These are phyloP conservation scores for Mycothermus thermophilus DNA, from an alignment of 495 filamentous ascomycete species.

Conservation along the genomic window DNA sequence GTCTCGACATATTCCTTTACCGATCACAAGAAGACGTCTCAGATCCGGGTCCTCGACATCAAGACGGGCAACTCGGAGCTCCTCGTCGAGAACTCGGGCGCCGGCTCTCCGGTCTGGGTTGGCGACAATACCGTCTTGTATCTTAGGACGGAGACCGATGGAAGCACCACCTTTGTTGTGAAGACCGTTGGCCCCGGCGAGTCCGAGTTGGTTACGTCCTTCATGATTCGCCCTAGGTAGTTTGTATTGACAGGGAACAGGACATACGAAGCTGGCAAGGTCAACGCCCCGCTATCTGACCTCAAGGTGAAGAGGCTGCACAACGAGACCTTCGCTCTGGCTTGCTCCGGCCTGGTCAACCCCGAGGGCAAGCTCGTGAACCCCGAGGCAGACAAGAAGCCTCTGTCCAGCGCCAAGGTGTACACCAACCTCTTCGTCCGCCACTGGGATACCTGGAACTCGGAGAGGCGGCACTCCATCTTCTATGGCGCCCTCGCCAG, in stretches of 20 bases:
- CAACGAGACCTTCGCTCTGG: slow-evolving; percentile 53
- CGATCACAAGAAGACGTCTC: slow-evolving; percentile 55
- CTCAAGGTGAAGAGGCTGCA: slow-evolving; percentile 53
- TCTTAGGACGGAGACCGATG: slow-evolving; percentile 50
- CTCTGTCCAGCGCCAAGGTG: slow-evolving; percentile 45
- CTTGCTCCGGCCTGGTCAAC: slow-evolving; percentile 47
- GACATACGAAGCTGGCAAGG: slow-evolving; percentile 44
- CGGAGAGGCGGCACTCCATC: slow-evolving; percentile 54
- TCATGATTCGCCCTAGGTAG: background rate
- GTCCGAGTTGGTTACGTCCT: slow-evolving; percentile 7
- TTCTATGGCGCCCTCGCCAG: slow-evolving; percentile 53
- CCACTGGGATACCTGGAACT: slow-evolving; percentile 63
- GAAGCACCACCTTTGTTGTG: slow-evolving; percentile 49
- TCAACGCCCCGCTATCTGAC: slow-evolving; percentile 58
- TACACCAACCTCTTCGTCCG: slow-evolving; percentile 60
- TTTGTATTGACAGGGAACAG: no score
- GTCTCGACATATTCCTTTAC: slow-evolving; percentile 71
- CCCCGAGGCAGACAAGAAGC: slow-evolving; percentile 39
- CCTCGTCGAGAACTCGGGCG: slow-evolving; percentile 48
- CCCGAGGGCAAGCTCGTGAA: slow-evolving; percentile 50
- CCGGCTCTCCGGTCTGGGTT: slow-evolving; percentile 66
- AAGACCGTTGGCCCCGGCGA: slow-evolving; percentile 43
- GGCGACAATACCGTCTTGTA: slow-evolving; percentile 51
- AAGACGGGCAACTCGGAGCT: slow-evolving; percentile 49
- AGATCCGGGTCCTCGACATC: slow-evolving; percentile 65